Evolutionary conservation across 2,329 filamentous ascomycete species (phyloP).

Genomic region (Penicillium griseofulvum): DNA sequence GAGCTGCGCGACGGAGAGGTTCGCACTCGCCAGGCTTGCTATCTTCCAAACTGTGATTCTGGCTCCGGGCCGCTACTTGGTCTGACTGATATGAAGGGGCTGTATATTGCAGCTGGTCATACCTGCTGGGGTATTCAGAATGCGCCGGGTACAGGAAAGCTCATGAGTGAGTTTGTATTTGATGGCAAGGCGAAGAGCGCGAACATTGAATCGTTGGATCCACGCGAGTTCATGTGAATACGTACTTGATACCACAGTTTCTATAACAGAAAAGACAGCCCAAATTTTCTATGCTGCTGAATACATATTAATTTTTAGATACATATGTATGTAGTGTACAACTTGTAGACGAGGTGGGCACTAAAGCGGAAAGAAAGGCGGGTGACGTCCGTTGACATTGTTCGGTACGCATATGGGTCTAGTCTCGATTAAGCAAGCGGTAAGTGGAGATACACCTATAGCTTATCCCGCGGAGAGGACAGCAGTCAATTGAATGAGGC

Average conservation of each 20-base stretch:
- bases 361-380: not conserved
- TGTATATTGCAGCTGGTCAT: slow-evolving; percentile 84
- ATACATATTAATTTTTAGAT: not conserved
- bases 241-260: slow-evolving; percentile 2
- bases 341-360: not conserved
- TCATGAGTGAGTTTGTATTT: slow-evolving; percentile 76
- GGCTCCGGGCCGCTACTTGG: slow-evolving; percentile 75
- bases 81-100: slow-evolving; percentile 65
- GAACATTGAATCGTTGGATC: slow-evolving; percentile 64
- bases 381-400: not conserved
- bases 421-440: not conserved
- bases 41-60: slow-evolving; percentile 71
- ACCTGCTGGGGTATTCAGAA: slow-evolving; percentile 99
- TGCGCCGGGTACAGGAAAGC: slow-evolving; percentile 77
- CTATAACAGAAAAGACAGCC: not conserved
- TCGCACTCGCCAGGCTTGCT: slow-evolving; percentile 81
- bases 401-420: not conserved
- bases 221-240: slow-evolving; percentile 53
- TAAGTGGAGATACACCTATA: not conserved
- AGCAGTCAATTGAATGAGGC: slow-evolving; percentile 20
- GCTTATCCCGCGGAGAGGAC: slow-evolving; percentile 26
- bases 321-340: not conserved
- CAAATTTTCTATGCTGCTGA: not conserved
- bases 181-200: slow-evolving; percentile 69
- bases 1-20: slow-evolving; percentile 67